phyloP scores from a whole-genome alignment of 2,329 filamentous ascomycete genomes.

The Coniochaeta sp. region DNA sequence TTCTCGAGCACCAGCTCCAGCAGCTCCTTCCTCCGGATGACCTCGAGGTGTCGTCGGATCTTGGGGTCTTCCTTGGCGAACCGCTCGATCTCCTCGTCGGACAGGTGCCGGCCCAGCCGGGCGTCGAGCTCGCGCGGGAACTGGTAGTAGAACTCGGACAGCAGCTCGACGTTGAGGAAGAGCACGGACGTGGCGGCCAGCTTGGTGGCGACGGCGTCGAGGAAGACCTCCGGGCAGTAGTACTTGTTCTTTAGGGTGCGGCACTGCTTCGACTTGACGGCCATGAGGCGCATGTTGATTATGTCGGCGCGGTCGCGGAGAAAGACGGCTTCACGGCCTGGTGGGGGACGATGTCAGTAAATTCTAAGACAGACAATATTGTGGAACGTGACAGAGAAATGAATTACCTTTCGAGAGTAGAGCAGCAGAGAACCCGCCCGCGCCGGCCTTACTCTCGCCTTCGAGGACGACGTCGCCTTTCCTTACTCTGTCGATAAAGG shows the following conservation, averaged over 20 bases:
- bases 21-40: slow-evolving; percentile 86
- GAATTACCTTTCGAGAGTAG: slow-evolving; percentile 70
- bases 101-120: slow-evolving; percentile 73
- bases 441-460: slow-evolving; percentile 74
- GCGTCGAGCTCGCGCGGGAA: slow-evolving; percentile 90
- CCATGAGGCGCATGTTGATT: slow-evolving; percentile 81
- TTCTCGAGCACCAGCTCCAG: slow-evolving; percentile 90
- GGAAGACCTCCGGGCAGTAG: slow-evolving; percentile 91
- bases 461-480: slow-evolving; percentile 81
- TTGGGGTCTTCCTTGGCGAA: slow-evolving; percentile 93
- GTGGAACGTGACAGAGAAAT: slow-evolving; percentile 3
- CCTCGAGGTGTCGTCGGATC: slow-evolving; percentile 80
- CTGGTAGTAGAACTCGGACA: slow-evolving; percentile 96
- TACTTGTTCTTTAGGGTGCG: slow-evolving; percentile 82
- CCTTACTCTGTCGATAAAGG: slow-evolving; percentile 83
- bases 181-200: slow-evolving; percentile 90
- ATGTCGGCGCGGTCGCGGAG: slow-evolving; percentile 86
- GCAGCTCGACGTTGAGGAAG: slow-evolving; percentile 92
- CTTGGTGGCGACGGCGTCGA: slow-evolving; percentile 95
- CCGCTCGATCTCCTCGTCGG: slow-evolving; percentile 72
- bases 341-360: slow-evolving; percentile 13
- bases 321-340: slow-evolving; percentile 89
- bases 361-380: slow-evolving; percentile 4
- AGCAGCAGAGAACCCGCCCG: slow-evolving; percentile 86
- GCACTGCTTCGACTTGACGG: slow-evolving; percentile 88